Percentiles rank a stretch among this genome's conserved stretches.
These are phyloP conservation scores for Globisporangium cederbergense DNA, from an alignment of 352 stramenopile genomes.

Conservation along the genomic window DNA sequence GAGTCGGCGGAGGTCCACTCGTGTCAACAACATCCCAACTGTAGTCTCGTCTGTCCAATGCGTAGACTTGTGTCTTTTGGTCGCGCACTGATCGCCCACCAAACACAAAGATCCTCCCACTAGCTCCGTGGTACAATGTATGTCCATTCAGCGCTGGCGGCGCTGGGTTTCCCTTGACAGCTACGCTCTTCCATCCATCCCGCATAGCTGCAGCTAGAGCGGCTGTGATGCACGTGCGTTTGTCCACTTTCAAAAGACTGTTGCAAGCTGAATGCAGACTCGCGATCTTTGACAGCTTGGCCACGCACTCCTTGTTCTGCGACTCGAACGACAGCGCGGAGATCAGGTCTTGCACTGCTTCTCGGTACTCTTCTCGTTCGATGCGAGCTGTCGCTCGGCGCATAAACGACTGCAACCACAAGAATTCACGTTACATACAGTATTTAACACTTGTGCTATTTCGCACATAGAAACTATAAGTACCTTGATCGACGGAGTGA, in stretches of 20 bases:
- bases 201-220: conserved; percentile 27
- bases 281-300: conserved; percentile 33
- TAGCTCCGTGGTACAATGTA: conserved; percentile 34
- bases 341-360: conserved; percentile 41
- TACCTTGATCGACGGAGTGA: conserved; percentile 61
- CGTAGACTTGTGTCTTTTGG: conserved; percentile 47
- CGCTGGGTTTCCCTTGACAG: conserved; percentile 63
- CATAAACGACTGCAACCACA: conserved; percentile 40
- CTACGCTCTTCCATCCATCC: conserved; percentile 38
- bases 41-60: conserved; percentile 36
- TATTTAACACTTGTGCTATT: background rate
- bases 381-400: conserved; percentile 46
- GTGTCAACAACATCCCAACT: conserved; percentile 45
- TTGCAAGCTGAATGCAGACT: background rate
- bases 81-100: conserved; percentile 61
- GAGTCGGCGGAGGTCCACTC: conserved; percentile 26
- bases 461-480: background rate
- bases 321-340: conserved; percentile 44
- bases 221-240: conserved; percentile 26
- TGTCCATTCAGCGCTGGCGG: conserved; percentile 64
- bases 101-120: conserved; percentile 36
- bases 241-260: background rate
- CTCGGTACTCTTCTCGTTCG: conserved; percentile 20
- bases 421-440: background rate
- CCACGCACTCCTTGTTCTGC: conserved; percentile 47